Percentiles rank a stretch among this genome's conserved stretches.
Evolutionary conservation across 2,329 filamentous ascomycete species (phyloP).

Genomic region (Cladorrhinum sp.): DNA sequence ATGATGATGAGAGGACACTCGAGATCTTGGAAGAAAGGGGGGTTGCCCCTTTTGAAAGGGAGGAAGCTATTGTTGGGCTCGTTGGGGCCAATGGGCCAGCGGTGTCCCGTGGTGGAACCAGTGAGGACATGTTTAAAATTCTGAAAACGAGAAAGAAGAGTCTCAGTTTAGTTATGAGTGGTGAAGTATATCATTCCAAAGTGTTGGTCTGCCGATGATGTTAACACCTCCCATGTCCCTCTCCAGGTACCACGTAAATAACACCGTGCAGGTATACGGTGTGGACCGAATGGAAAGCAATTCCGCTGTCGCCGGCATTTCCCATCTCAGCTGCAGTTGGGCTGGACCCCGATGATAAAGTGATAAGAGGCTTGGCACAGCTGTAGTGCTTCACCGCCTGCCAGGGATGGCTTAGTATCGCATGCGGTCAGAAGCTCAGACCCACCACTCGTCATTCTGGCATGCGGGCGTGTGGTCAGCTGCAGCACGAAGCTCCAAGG

Average conservation of each 20-base stretch:
- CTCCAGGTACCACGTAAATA: not conserved
- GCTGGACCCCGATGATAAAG: conserved; percentile 4
- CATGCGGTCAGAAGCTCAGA: conserved; percentile 6
- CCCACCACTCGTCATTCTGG: conserved; percentile 7
- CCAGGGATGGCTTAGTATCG: not conserved
- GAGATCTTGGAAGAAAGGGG: conserved; percentile 80
- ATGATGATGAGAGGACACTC: conserved; percentile 83
- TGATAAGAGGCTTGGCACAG: conserved; percentile 13
- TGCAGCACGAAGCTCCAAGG: not conserved
- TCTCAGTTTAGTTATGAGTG: not conserved
- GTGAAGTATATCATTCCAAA: not conserved
- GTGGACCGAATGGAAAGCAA: not conserved
- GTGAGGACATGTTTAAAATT: conserved; percentile 11
- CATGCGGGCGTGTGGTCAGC: not conserved
- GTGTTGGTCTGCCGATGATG: not conserved
- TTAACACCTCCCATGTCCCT: not conserved
- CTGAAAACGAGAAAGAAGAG: not conserved
- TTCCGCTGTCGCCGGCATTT: not conserved
- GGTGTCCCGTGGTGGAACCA: conserved; percentile 16
- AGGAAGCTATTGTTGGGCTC: conserved; percentile 30
- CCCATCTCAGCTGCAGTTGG: not conserved
- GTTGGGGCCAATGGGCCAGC: conserved; percentile 33
- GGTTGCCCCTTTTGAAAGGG: conserved; percentile 42
- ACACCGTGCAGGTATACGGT: not conserved
- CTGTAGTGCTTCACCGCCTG: conserved; percentile 18